These are phyloP conservation scores for Senecio squalidus DNA, from an alignment of 140 eudicot species.

Conservation along the genomic window DNA sequence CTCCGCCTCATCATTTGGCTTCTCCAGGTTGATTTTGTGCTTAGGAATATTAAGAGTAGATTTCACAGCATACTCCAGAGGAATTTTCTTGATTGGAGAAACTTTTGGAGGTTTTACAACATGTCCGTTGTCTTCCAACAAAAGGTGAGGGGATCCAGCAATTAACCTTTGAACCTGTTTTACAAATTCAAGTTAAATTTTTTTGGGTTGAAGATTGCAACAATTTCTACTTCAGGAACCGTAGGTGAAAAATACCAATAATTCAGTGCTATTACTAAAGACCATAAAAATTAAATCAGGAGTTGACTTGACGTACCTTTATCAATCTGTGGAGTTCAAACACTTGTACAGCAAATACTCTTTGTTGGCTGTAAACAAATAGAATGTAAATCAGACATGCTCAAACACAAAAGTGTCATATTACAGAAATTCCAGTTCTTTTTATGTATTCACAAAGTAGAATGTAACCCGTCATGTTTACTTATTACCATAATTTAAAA, in stretches of 20 bases:
- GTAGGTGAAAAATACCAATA: neutral
- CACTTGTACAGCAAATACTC: slow-evolving; percentile 94
- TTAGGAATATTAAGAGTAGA: slow-evolving; percentile 21
- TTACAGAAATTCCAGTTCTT: neutral
- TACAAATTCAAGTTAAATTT: neutral
- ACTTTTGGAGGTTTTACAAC: slow-evolving; percentile 45
- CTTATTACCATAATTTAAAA: neutral
- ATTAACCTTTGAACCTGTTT: slow-evolving; percentile 80
- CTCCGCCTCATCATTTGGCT: slow-evolving; percentile 46
- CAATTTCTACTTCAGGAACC: neutral
- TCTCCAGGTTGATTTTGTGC: slow-evolving; percentile 33
- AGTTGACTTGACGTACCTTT: slow-evolving; percentile 49
- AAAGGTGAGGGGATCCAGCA: slow-evolving; percentile 72
- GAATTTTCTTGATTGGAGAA: slow-evolving; percentile 50
- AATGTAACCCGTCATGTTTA: neutral
- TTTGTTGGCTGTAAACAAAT: slow-evolving; percentile 70
- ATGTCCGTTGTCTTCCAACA: slow-evolving; percentile 50
- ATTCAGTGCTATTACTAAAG: neutral
- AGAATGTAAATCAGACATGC: slow-evolving; percentile 3
- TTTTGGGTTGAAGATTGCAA: neutral
- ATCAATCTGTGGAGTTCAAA: slow-evolving; percentile 90
- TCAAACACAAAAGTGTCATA: slow-evolving; percentile 3
- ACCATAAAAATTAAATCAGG: neutral
- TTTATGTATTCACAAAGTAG: neutral
- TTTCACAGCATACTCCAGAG: slow-evolving; percentile 42